Evolutionary conservation across 2,329 filamentous ascomycete species (phyloP).

Genomic region (Calonectria crousiana): DNA sequence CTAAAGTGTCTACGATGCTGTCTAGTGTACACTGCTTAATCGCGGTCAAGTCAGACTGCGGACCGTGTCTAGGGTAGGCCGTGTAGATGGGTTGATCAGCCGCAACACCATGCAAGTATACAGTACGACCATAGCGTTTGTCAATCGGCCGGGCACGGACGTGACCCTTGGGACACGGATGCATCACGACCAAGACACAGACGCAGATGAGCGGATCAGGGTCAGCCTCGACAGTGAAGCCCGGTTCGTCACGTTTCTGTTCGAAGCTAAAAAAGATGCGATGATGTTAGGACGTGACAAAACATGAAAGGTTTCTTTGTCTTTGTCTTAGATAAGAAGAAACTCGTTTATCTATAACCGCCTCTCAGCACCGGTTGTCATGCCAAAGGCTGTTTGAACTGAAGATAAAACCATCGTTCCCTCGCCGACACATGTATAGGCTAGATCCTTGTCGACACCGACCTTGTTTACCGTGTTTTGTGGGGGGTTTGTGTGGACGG

Average conservation of each 20-base stretch:
- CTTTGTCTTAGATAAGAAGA: neutral
- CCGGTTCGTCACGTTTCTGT: neutral
- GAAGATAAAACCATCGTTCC: conserved; percentile 21
- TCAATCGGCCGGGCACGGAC: neutral
- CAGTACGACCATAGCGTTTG: neutral
- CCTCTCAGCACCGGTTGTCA: conserved; percentile 19
- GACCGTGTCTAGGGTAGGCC: neutral
- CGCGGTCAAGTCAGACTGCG: neutral
- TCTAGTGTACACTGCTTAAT: neutral
- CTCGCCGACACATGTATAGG: conserved; percentile 18
- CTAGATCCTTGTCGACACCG: conserved; percentile 17
- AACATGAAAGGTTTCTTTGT: neutral
- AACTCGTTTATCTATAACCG: conserved; percentile 19
- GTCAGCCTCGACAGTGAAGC: neutral
- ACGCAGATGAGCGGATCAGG: neutral
- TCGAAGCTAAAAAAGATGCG: no score
- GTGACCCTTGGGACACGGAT: neutral
- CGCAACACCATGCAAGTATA: neutral
- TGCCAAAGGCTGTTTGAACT: conserved; percentile 16
- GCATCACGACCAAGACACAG: neutral
- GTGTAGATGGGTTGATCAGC: neutral
- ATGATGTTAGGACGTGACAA: neutral
- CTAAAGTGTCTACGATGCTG: neutral
- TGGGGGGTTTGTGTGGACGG: neutral
- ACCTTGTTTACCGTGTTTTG: neutral